Evolutionary conservation across 1,284 basidiomycete species (phyloP), one percentile per base, ranked within the genome.

Genomic region (Heliocybe sulcata): DNA sequence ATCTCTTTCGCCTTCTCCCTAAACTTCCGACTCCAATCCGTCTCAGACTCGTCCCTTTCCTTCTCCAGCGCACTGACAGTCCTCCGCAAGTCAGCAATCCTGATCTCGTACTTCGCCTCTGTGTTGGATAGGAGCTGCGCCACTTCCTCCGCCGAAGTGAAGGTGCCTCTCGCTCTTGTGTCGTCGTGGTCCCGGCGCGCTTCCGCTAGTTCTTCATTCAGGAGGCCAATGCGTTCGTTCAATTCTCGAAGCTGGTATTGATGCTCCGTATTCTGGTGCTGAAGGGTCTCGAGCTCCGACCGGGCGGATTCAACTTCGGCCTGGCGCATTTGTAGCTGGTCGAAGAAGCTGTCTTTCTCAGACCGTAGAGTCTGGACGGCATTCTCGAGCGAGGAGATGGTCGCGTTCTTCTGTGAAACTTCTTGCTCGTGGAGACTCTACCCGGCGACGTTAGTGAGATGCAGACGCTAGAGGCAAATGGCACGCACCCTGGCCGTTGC

Each of bases 231-330:
- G 12, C 86, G 84, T 52, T 94, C 92, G 35, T 79, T 77, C 3
- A 83, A 71, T 66, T 96, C 93, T 26, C 87, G 83, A 1, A 95
- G 72, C 65, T 94, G 92, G 65, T 89, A 94, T 61, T 92, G 83
- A 33, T 92, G 74, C 65, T 98, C 94, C 9, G 84, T 84, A 45
- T 84, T 87, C 62, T 89, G 85, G 52, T 84, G 83, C 61, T 90
- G 82, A 29, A 93, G 69, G 0, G 78, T 79, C 62, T 92, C 91
- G 1, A 86, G 75, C 57, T 88, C 83, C 2, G 80, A 81, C 57
- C 87, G 83, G 1, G 85, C 82, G 0, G 88, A 87, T 70, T 98
- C 94, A 14, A 90, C 69, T 64, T 97, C 93, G 12, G 90, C 92
- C 66, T 95, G 91, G 25, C 90, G 85, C 45, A 88, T 64, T 69